phyloP scores from a whole-genome alignment of 75 land plant genomes.

The Chamaecyparis obtusa region DNA sequence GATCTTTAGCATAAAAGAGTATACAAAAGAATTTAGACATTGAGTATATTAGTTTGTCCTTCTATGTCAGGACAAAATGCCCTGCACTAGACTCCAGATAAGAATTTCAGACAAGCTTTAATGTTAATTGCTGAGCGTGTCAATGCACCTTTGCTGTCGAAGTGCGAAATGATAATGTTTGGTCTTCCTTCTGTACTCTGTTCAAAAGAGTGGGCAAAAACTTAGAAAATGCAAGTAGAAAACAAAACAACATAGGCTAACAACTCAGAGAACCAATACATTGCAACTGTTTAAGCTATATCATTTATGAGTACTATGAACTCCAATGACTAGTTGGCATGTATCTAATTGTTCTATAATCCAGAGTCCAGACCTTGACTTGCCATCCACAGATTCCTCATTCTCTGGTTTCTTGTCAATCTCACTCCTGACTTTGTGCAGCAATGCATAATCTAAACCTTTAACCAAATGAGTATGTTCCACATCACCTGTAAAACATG shows the following conservation, averaged over 20 bases:
- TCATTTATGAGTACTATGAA: background rate
- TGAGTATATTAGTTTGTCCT: background rate
- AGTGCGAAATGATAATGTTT: slow-evolving; percentile 78
- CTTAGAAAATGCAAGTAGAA: background rate
- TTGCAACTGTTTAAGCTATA: background rate
- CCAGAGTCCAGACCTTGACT: slow-evolving; percentile 50
- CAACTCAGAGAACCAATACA: background rate
- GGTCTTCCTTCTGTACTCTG: slow-evolving; percentile 76
- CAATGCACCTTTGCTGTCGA: slow-evolving; percentile 79
- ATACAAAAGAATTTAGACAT: background rate
- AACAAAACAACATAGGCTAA: background rate
- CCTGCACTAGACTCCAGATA: background rate
- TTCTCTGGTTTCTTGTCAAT: slow-evolving; percentile 90
- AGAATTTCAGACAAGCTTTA: background rate
- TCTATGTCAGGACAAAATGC: background rate
- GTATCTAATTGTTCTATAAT: background rate
- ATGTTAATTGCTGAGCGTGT: background rate
- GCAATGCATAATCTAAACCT: slow-evolving; percentile 96
- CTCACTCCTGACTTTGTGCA: slow-evolving; percentile 95
- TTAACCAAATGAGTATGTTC: slow-evolving; percentile 99
- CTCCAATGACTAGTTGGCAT: background rate
- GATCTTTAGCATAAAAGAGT: background rate
- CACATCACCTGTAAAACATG: slow-evolving; percentile 73
- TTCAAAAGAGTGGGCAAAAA: slow-evolving; percentile 11
- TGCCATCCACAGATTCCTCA: slow-evolving; percentile 63